Evolutionary conservation across 1,139 yeast genomes (phyloP).

Genomic region (Hyphopichia khmerensis): DNA sequence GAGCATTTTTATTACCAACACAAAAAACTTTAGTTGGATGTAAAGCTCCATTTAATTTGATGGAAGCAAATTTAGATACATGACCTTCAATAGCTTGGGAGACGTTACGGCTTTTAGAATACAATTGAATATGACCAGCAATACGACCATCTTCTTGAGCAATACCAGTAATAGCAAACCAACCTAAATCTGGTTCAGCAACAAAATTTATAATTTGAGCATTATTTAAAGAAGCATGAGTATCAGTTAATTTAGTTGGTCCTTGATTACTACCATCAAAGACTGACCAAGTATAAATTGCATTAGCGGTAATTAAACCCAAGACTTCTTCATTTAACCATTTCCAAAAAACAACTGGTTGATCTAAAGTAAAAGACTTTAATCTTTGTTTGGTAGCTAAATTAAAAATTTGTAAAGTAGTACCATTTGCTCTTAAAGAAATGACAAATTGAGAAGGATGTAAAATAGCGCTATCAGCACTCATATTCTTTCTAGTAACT

Average conservation of each 20-base stretch:
- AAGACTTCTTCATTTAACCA: slow-evolving; percentile 77
- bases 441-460: slow-evolving; percentile 87
- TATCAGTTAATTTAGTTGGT: slow-evolving; percentile 76
- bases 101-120: slow-evolving; percentile 80
- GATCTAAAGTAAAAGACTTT: slow-evolving; percentile 82
- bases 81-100: slow-evolving; percentile 99
- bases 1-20: slow-evolving; percentile 84
- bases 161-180: slow-evolving; percentile 96
- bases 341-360: slow-evolving; percentile 93
- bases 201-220: slow-evolving; percentile 91
- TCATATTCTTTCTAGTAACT: slow-evolving; percentile 84
- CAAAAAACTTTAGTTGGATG: slow-evolving; percentile 84
- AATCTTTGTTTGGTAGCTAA: slow-evolving; percentile 83
- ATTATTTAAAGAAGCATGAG: slow-evolving; percentile 77
- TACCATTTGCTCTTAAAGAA: slow-evolving; percentile 93
- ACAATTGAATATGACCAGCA: slow-evolving; percentile 95
- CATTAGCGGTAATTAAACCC: slow-evolving; percentile 80
- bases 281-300: slow-evolving; percentile 79
- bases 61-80: slow-evolving; percentile 83
- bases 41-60: slow-evolving; percentile 71
- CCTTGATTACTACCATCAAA: slow-evolving; percentile 78
- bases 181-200: slow-evolving; percentile 75
- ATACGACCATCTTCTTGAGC: slow-evolving; percentile 93
- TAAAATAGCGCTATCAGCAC: slow-evolving; percentile 97
- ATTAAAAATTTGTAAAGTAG: slow-evolving; percentile 92